Percentiles rank a stretch among this genome's conserved stretches.
Evolutionary conservation across 1,284 basidiomycete genomes (phyloP).

Genomic region (Ustilago curta): DNA sequence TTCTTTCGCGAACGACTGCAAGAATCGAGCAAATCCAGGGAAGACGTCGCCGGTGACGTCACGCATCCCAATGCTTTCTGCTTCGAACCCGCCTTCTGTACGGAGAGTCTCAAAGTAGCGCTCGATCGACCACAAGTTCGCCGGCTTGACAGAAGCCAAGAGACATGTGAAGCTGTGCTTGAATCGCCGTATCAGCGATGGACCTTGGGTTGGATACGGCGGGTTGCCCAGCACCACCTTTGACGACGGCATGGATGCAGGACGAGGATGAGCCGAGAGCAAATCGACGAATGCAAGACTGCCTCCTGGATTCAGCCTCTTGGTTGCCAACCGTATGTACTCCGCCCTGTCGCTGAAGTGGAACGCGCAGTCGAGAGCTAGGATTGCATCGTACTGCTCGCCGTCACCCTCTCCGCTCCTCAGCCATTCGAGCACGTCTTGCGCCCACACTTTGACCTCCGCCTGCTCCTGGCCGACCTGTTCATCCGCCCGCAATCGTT

Average conservation of each 20-base stretch:
- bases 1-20: constrained; percentile 39
- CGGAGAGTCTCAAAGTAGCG: constrained; percentile 42
- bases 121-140: constrained; percentile 50
- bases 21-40: constrained; percentile 60
- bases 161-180: constrained; percentile 44
- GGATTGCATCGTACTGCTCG: constrained; percentile 59
- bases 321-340: constrained; percentile 51
- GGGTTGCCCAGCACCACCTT: constrained; percentile 17
- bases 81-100: constrained; percentile 32
- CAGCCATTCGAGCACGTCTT: constrained; percentile 54
- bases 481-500: not conserved
- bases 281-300: constrained; percentile 61
- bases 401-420: constrained; percentile 5
- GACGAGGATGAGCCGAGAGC: constrained; percentile 56
- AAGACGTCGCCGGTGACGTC: constrained; percentile 62
- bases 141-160: constrained; percentile 38
- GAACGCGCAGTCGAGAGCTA: constrained; percentile 68
- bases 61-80: constrained; percentile 32
- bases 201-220: constrained; percentile 27
- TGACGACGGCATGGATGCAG: constrained; percentile 8
- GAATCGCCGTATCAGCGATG: constrained; percentile 18
- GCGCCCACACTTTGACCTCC: constrained; percentile 45
- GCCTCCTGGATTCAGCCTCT: constrained; percentile 52
- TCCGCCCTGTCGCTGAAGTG: constrained; percentile 58
- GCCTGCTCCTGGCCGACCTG: not conserved